Conservation (phyloP, 306 rosid genomes). For the Astragalus membranaceus region DNA sequence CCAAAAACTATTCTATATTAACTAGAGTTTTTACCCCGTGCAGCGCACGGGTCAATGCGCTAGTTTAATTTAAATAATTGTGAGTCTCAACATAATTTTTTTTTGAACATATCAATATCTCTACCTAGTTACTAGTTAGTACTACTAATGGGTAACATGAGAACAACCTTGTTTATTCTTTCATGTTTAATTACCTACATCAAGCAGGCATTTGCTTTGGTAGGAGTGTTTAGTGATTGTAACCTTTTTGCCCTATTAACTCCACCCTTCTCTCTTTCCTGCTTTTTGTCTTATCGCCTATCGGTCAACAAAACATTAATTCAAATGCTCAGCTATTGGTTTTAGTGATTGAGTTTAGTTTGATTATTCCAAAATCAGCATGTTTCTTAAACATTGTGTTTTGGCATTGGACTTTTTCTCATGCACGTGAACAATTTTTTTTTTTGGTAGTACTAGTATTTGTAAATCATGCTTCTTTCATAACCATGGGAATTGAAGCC, state of each 20-base stretch:
- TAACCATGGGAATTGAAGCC: background rate
- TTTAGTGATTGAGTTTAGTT: background rate
- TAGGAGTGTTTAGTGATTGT: conserved; percentile 27
- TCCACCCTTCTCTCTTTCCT: background rate
- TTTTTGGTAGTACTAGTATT: too few relatives aligned
- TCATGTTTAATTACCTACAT: background rate
- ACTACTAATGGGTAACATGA: background rate
- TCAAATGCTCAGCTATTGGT: conserved; percentile 3
- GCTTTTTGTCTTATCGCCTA: background rate
- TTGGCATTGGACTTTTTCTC: background rate
- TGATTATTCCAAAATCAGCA: background rate
- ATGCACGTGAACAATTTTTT: background rate
- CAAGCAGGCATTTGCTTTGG: conserved; percentile 23
- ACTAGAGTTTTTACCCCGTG: too few relatives aligned
- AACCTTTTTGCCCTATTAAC: conserved; percentile 8
- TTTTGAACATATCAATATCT: background rate
- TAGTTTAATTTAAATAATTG: too few relatives aligned
- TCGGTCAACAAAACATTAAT: background rate
- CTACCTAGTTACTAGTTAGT: background rate
- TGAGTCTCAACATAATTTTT: too few relatives aligned
- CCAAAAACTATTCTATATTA: too few relatives aligned
- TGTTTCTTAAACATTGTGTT: background rate
- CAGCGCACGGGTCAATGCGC: too few relatives aligned
- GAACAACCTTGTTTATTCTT: background rate
- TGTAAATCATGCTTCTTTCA: background rate